Conservation (phyloP, 1,284 basidiomycete genomes). For the Papiliotrema nemorosa region DNA sequence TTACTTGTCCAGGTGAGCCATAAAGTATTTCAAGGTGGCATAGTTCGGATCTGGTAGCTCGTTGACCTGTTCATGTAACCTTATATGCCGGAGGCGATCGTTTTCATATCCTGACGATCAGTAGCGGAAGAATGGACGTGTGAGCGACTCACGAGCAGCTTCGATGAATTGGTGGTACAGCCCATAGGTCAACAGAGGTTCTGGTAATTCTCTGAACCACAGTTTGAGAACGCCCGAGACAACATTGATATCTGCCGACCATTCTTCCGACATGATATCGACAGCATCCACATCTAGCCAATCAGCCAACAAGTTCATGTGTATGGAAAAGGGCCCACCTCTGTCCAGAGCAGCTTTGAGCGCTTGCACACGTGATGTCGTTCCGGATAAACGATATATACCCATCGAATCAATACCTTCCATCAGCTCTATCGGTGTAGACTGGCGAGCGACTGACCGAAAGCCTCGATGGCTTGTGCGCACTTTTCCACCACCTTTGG, state of each 20-base stretch:
- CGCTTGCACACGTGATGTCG: conserved; percentile 77
- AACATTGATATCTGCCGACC: conserved; percentile 92
- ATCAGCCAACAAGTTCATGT: too few relatives aligned
- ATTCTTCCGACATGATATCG: conserved; percentile 81
- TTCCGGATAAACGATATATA: conserved; percentile 91
- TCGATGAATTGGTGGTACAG: conserved; percentile 92
- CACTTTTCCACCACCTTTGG: conserved; percentile 87
- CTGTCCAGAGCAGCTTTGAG: conserved; percentile 82
- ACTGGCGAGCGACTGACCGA: conserved; percentile 51
- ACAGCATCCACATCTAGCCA: conserved; percentile 73
- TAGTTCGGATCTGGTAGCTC: conserved; percentile 98
- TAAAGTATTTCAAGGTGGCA: conserved; percentile 90
- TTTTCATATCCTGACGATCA: conserved; percentile 74
- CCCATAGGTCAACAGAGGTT: conserved; percentile 80
- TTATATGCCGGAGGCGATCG: conserved; percentile 86
- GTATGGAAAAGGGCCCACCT: too few relatives aligned
- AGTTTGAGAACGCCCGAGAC: conserved; percentile 89
- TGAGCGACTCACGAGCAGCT: conserved; percentile 71
- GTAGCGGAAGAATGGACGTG: conserved; percentile 1
- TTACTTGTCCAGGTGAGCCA: conserved; percentile 88
- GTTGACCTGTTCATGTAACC: conserved; percentile 94
- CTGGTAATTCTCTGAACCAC: conserved; percentile 95
- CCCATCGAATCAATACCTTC: conserved; percentile 72
- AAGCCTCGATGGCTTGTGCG: conserved; percentile 83
- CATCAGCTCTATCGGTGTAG: conserved; percentile 7